Evolutionary conservation across 805 yeast species (phyloP), one percentile per base, ranked within the genome.

Genomic region (Zygosaccharomyces bisporus): DNA sequence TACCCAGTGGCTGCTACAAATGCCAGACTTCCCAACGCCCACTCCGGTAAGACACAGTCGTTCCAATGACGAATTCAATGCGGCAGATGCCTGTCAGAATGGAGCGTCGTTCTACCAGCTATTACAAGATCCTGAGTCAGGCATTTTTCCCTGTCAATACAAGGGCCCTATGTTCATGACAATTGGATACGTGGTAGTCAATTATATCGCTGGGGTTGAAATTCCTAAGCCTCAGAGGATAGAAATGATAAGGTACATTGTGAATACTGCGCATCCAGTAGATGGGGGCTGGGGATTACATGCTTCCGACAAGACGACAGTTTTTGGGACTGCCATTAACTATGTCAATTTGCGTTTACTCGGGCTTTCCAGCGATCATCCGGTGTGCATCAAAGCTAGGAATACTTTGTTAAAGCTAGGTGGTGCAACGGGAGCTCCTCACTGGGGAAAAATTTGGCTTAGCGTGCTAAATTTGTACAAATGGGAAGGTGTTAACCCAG

Each of bases 271-370:
- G 0, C 96, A 93, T 61, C 97, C 97, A 0, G 96, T 90, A 0
- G 99, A 93, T 64, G 99, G 99, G n/a, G 99, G 99, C 2, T 93
- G 99, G 99, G 99, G 99, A 0, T 71, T 93, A 30, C 97, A 93
- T 62, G 79, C 89, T 4, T 81, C 79, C 41, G 99, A 93, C 61
- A 93, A 91, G 62, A 81, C 93, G 6, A 93, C 99, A 0, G 93
- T 93, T 53, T 90, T 90, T 63, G 99, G 99, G 4, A 93, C 99
- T 1, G 73, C 86, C 0, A 75, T 93, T 54, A 90, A 89, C 64
- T 93, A 93, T 63, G 83, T 91, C 6, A 69, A 71, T n/a, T 70
- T 93, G 48, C 74, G 99, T 50, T 64, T 93, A 10, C 67, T 91
- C 39, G 99, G 99, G 0, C 59, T 93, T 54, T 66, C 77, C 1